phyloP scores from a whole-genome alignment of 495 filamentous ascomycete species.

The Corynascus novoguineensis region DNA sequence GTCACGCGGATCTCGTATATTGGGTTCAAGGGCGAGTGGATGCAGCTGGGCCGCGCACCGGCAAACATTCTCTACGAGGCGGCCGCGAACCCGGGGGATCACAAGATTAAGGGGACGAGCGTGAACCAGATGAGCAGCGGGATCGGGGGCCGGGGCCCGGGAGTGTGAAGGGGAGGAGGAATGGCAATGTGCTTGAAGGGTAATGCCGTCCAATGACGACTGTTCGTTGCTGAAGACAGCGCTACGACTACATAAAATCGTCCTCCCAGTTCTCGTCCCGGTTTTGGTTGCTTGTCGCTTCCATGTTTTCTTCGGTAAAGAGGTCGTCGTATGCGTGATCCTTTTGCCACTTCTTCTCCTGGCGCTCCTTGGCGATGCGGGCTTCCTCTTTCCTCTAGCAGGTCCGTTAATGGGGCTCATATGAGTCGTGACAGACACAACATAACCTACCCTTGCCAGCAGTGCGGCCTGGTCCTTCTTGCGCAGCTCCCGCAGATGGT shows the following conservation, averaged over 20 bases:
- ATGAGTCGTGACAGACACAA: neutral
- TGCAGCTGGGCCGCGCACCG: conserved; percentile 76
- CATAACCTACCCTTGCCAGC: conserved; percentile 55
- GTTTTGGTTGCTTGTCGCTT: conserved; percentile 61
- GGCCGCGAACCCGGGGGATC: conserved; percentile 84
- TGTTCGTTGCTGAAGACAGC: neutral
- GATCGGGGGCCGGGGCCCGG: conserved; percentile 33
- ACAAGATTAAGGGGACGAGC: conserved; percentile 49
- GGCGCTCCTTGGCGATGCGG: conserved; percentile 66
- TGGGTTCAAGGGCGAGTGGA: conserved; percentile 90
- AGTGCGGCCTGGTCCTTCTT: conserved; percentile 61
- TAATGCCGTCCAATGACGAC: too few relatives aligned
- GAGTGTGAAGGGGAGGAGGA: conserved; percentile 10
- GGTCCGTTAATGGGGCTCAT: neutral
- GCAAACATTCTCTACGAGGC: conserved; percentile 86
- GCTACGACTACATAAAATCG: conserved; percentile 60
- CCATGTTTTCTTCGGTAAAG: conserved; percentile 62
- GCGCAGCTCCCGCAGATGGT: conserved; percentile 59
- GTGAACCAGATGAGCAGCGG: conserved; percentile 46
- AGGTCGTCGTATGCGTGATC: conserved; percentile 93
- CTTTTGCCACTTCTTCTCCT: conserved; percentile 86
- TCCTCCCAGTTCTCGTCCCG: conserved; percentile 58
- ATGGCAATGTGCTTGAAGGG: neutral
- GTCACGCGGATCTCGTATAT: conserved; percentile 74
- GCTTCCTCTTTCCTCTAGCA: conserved; percentile 73